These are phyloP conservation scores for Multifurca ochricompacta DNA, from an alignment of 768 basidiomycete genomes.

Conservation along the genomic window DNA sequence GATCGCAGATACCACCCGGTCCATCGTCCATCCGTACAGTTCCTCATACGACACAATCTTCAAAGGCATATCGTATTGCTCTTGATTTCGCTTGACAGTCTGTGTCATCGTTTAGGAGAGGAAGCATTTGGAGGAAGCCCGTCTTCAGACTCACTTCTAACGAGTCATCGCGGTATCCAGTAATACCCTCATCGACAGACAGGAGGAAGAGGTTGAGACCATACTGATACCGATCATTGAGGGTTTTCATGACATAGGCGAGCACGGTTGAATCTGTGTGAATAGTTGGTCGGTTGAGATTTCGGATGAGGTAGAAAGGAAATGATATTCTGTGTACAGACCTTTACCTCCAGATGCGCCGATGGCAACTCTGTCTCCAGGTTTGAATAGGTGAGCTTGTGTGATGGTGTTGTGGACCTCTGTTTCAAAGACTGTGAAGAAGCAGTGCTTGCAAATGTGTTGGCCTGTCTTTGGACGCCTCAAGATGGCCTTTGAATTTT, in stretches of 20 bases:
- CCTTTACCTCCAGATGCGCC: conserved; percentile 99
- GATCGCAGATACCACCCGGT: conserved; percentile 87
- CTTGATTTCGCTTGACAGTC: conserved; percentile 97
- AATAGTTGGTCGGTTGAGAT: not conserved
- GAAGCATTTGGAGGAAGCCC: not conserved
- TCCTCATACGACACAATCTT: conserved; percentile 96
- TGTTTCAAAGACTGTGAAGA: conserved; percentile 95
- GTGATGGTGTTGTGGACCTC: conserved; percentile 96
- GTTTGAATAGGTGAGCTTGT: conserved; percentile 72
- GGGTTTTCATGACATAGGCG: conserved; percentile 91
- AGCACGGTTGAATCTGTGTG: conserved; percentile 89
- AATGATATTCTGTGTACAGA: conserved; percentile 26
- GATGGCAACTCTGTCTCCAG: conserved; percentile 90
- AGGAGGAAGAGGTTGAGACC: conserved; percentile 85
- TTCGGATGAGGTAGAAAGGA: not conserved
- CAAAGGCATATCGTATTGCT: conserved; percentile 90
- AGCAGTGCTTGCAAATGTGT: conserved; percentile 93
- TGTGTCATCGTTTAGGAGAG: conserved; percentile 29
- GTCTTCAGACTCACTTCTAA: conserved; percentile 54
- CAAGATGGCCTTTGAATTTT: conserved; percentile 72
- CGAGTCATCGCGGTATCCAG: conserved; percentile 96
- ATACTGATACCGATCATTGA: conserved; percentile 92
- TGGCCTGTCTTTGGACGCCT: conserved; percentile 96
- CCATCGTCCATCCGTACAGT: conserved; percentile 99
- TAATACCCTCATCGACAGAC: conserved; percentile 98